These are phyloP conservation scores for Lagenaria siceraria DNA, from an alignment of 306 rosid genomes.

Conservation along the genomic window DNA sequence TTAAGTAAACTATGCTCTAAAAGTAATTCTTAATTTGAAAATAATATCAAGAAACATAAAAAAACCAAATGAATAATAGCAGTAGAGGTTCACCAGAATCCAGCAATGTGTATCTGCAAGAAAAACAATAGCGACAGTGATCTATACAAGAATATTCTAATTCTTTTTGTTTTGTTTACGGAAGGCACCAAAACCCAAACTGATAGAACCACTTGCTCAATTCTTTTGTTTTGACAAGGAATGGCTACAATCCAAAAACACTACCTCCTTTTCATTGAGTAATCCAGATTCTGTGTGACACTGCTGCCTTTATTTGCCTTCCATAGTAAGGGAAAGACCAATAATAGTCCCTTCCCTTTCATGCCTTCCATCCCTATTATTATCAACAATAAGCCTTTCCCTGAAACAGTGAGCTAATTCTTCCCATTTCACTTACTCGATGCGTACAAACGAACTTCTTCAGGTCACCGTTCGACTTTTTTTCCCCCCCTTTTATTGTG, in stretches of 20 bases:
- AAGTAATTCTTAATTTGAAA: background rate
- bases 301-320: slow-evolving; percentile 6
- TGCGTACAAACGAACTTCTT: background rate
- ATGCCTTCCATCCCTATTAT: background rate
- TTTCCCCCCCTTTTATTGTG: too few species aligned
- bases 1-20: background rate
- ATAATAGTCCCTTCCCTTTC: background rate
- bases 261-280: background rate
- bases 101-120: background rate
- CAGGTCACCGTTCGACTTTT: background rate
- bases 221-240: background rate
- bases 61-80: background rate
- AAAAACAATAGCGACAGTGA: background rate
- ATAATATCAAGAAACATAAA: background rate
- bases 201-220: background rate
- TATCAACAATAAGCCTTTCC: background rate
- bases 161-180: slow-evolving; percentile 1
- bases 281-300: background rate
- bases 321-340: background rate
- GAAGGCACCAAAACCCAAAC: background rate
- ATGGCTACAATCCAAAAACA: background rate
- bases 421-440: background rate
- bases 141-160: background rate
- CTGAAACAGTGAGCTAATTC: background rate
- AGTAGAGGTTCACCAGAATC: background rate